A percentile compares a stretch with the other conserved stretches of the same genome.
phyloP scores from a whole-genome alignment of 1,139 yeast species.

The Blastobotrys aristatus region DNA sequence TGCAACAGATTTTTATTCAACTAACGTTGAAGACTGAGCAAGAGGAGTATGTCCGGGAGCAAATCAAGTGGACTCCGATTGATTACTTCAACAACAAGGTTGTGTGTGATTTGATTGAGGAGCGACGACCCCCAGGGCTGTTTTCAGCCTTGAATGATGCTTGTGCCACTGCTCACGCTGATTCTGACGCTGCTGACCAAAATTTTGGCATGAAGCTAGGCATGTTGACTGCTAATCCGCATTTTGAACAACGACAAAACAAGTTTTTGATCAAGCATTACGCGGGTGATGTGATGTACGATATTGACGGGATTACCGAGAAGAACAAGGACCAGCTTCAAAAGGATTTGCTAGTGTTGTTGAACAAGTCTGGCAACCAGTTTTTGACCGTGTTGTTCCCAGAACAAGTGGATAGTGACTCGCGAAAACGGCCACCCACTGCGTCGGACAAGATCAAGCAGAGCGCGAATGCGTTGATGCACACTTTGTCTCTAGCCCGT shows the following conservation, averaged over 20 bases:
- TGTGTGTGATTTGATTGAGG: constrained; percentile 95
- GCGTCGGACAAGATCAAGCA: constrained; percentile 92
- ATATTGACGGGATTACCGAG: constrained; percentile 87
- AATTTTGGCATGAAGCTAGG: constrained; percentile 90
- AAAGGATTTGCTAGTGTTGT: constrained; percentile 77
- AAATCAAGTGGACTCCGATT: constrained; percentile 96
- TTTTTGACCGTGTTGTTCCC: constrained; percentile 75
- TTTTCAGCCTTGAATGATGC: constrained; percentile 97
- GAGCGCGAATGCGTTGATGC: constrained; percentile 87
- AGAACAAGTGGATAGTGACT: constrained; percentile 62
- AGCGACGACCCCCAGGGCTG: constrained; percentile 91
- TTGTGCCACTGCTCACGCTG: constrained; percentile 98
- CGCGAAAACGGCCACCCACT: constrained; percentile 73
- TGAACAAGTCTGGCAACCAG: constrained; percentile 63
- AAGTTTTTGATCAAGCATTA: constrained; percentile 92
- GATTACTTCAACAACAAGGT: constrained; percentile 93
- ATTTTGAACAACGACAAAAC: constrained; percentile 83
- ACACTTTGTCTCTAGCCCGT: constrained; percentile 79
- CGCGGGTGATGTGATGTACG: constrained; percentile 97
- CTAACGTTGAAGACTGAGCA: constrained; percentile 94
- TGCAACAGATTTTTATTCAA: constrained; percentile 95
- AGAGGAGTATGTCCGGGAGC: constrained; percentile 93
- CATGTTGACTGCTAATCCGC: constrained; percentile 74
- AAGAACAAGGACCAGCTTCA: constrained; percentile 93
- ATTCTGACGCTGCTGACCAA: constrained; percentile 94